phyloP scores from a whole-genome alignment of 108 stramenopile genomes.

The Schizochytrium sp. region DNA sequence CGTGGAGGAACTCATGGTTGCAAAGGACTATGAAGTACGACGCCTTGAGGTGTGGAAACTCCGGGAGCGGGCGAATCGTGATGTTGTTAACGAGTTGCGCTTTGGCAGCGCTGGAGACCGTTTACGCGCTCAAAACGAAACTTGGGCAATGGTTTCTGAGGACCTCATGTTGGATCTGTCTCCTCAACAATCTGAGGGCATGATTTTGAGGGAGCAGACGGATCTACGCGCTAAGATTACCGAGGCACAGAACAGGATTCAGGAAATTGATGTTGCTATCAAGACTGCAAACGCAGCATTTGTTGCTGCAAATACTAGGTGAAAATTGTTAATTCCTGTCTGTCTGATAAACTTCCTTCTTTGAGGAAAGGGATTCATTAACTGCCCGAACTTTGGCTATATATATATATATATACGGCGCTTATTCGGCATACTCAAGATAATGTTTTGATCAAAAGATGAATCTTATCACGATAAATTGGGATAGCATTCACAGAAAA shows the following conservation, averaged over 20 bases:
- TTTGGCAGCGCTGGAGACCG: not conserved
- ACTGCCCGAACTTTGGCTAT: no score
- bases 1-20: not conserved
- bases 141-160: not conserved
- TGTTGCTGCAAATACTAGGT: not conserved
- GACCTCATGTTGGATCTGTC: slow-evolving; percentile 13
- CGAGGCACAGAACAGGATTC: not conserved
- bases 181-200: not conserved
- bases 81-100: slow-evolving; percentile 19
- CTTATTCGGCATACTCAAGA: no score
- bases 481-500: no score
- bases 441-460: no score
- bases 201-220: slow-evolving; percentile 12
- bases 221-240: not conserved
- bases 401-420: no score
- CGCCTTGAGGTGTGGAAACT: not conserved
- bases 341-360: not conserved
- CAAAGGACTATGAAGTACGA: not conserved
- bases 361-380: no score
- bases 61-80: slow-evolving; percentile 27
- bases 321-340: not conserved
- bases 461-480: no score
- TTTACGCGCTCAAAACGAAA: not conserved
- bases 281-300: not conserved
- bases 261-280: not conserved